Evolutionary conservation across 2,329 filamentous ascomycete species (phyloP).

Genomic region (Pestalotiopsis sp.): DNA sequence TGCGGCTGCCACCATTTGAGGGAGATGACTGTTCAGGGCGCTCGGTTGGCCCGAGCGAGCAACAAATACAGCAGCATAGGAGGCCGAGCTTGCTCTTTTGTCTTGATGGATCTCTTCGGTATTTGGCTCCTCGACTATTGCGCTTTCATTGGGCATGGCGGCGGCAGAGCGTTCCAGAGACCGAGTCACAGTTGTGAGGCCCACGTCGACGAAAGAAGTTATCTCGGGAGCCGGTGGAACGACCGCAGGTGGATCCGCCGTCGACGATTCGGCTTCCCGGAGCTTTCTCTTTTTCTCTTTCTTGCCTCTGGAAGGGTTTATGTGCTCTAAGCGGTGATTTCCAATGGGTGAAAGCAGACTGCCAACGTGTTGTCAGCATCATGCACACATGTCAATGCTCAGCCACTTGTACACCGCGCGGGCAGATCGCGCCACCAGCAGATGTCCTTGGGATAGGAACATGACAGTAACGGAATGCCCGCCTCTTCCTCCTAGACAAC

Average conservation of each 20-base stretch:
- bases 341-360: constrained; percentile 68
- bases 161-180: constrained; percentile 48
- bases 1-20: constrained; percentile 54
- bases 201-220: constrained; percentile 60
- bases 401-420: neutral
- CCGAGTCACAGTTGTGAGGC: constrained; percentile 64
- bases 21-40: constrained; percentile 61
- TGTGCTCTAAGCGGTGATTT: constrained; percentile 56
- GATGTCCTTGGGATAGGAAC: neutral
- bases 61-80: constrained; percentile 59
- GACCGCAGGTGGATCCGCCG: constrained; percentile 14
- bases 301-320: constrained; percentile 62
- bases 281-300: constrained; percentile 56
- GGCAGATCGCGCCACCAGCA: neutral
- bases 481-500: neutral
- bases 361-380: neutral
- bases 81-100: constrained; percentile 5
- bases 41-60: constrained; percentile 58
- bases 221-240: constrained; percentile 52
- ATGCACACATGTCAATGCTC: too few relatives aligned
- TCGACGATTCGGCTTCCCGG: constrained; percentile 26
- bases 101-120: neutral
- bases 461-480: neutral
- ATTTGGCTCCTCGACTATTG: neutral
- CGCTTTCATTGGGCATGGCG: neutral